These are phyloP conservation scores for Rhizophagus clarus DNA, from an alignment of 192 early-diverging fungal species.

Conservation along the genomic window DNA sequence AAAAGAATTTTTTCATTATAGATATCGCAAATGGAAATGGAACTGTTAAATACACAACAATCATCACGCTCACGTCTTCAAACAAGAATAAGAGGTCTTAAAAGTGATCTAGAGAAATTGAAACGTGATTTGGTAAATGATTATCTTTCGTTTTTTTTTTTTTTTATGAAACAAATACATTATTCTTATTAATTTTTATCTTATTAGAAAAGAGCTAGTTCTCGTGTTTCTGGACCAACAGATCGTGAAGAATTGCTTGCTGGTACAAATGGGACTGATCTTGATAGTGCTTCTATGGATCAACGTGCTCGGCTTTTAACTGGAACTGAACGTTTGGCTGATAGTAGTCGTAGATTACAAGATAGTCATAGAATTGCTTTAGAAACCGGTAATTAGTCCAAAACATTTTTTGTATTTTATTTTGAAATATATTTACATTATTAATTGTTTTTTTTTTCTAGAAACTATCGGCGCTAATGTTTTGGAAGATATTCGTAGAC, in stretches of 20 bases:
- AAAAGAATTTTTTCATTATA: conserved; percentile 31
- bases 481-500: conserved; percentile 77
- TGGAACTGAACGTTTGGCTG: conserved; percentile 84
- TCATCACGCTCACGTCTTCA: conserved; percentile 65
- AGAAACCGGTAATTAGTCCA: conserved; percentile 66
- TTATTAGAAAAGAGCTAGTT: conserved; percentile 50
- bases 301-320: conserved; percentile 78
- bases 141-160: too few relatives aligned
- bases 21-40: conserved; percentile 93
- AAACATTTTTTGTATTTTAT: background rate
- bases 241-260: conserved; percentile 70
- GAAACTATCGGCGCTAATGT: conserved; percentile 86
- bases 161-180: background rate
- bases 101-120: conserved; percentile 77
- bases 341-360: conserved; percentile 79
- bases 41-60: conserved; percentile 73
- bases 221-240: conserved; percentile 41
- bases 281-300: conserved; percentile 67
- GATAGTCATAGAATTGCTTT: conserved; percentile 87
- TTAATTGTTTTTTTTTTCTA: conserved; percentile 8
- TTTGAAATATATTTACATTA: background rate
- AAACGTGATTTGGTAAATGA: conserved; percentile 72
- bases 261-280: conserved; percentile 45
- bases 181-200: background rate
- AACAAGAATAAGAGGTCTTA: conserved; percentile 70